Base-by-base conservation (phyloP, 1,139 yeast species). In the Taphrina sp. region DNA sequence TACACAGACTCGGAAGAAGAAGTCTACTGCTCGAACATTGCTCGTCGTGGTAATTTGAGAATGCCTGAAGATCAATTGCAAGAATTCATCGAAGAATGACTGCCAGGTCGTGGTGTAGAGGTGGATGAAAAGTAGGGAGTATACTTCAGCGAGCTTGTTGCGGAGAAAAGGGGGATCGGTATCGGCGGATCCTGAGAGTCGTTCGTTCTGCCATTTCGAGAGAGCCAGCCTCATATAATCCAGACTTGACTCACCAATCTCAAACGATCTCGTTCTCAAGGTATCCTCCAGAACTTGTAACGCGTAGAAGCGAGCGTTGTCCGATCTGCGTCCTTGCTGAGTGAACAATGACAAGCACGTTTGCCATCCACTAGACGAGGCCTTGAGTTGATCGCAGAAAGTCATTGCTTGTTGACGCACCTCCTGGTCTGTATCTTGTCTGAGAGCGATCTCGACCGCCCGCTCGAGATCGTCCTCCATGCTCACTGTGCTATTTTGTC, bases 401-500 rank as follows among this genome's bases (percentile, higher is more conserved):
- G 82, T 83, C 61, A 86, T 76, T 28, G 98, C 98, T 74, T 72
- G 43, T 5, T 54, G 43, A 17, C 39, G 51, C 58, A 90, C 73
- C 44, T 70, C 72, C 23, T 77, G 73, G 68, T 87, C 94, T 20
- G 85, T 79, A n/a, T 83, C 75, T 46, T 87, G 86, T 67, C 83
- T 82, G 61, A 88, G 80, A 35, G 96, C 97, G 62, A 90, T 83
- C 63, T 82, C 84, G 56, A 92, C 95, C 47, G 96, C 98, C 74
- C 89, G 95, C 70, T 81, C 90, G 67, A 92, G 85, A 74, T 89
- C 95, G 64, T 80, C 79, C 64, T 86, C 89, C 94, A 87, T 86
- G 4, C 22, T 41, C 17, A n/a, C n/a, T n/a, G n/a, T n/a, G n/a
- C n/a, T n/a, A n/a, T n/a, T n/a, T n/a, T n/a, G n/a, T n/a, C n/a